phyloP scores from a whole-genome alignment of 192 early-diverging fungal species.

The Rhizophagus clarus region DNA sequence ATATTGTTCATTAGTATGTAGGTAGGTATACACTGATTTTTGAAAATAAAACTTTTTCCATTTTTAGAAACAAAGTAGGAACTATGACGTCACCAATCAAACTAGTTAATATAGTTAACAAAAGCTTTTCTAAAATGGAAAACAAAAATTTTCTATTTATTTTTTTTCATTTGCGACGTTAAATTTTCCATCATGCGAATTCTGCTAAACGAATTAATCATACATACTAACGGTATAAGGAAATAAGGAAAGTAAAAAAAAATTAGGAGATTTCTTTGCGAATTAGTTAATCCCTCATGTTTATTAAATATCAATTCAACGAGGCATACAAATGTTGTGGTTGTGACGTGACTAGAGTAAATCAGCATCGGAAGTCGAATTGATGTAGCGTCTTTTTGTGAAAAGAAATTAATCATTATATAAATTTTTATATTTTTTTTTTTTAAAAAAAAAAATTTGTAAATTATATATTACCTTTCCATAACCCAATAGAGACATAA shows the following conservation, averaged over 20 bases:
- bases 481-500: constrained; percentile 58
- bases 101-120: not conserved
- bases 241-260: constrained; percentile 70
- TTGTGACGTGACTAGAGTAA: constrained; percentile 75
- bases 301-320: constrained; percentile 53
- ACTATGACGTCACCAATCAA: not conserved
- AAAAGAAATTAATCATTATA: not conserved
- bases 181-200: not conserved
- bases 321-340: constrained; percentile 65
- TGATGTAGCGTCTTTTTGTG: not conserved
- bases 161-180: not conserved
- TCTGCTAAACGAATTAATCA: not conserved
- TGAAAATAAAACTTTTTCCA: not conserved
- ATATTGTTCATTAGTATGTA: too few relatives aligned
- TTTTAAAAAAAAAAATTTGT: too few relatives aligned
- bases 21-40: not conserved
- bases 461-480: constrained; percentile 44
- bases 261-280: constrained; percentile 34
- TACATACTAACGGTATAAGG: constrained; percentile 51
- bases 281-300: constrained; percentile 38
- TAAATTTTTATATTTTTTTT: not conserved
- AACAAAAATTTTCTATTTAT: constrained; percentile 5
- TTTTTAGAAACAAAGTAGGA: not conserved
- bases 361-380: constrained; percentile 53
- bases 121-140: not conserved